Base-by-base conservation (phyloP, 352 stramenopile species). In the Phytophthora uliginosa region DNA sequence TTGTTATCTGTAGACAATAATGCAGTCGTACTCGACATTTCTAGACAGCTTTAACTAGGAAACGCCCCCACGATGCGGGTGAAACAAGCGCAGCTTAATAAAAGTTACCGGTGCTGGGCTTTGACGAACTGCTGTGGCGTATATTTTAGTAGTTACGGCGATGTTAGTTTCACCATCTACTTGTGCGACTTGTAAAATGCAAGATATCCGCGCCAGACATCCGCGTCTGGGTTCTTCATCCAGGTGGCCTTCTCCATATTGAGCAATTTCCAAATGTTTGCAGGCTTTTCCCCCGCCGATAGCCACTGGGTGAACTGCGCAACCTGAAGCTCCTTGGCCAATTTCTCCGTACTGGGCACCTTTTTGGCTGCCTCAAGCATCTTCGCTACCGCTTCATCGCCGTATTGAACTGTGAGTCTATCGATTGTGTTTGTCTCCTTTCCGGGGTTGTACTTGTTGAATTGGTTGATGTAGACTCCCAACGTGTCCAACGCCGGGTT, bases 271-370 rank as follows among this genome's bases (percentile, higher is more conserved):
- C 38, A 69, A 31, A 69, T 63, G 12, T 36, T 20, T 0, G 24
- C 3, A 13, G 28, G 53, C 24, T 69, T 62, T 17, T 12, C 33
- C 12, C 63, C 63, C 17, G 54, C 53, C n/a, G 3, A n/a, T 0
- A 63, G 13, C 63, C 63, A 69, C 22, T 52, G 53, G 5, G 22
- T 45, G 17, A 69, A 69, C n/a, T 52, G 40, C 15, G 40, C 63
- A 13, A n/a, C 33, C 10, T 69, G 53, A 42, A 69, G 31, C 4
- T 69, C 53, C 7, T 36, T 38, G 5, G 62, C 62, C 18, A 57
- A 20, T 34, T 55, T 55, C 17, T 45, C 7, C 9, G 63, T 63
- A 3, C 40, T 57, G 12, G 63, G 31, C 22, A 58, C 20, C 3
- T 63, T 61, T n/a, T 57, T 69, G 17, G 63, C 28, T 2, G 52